A percentile compares a stretch with the other conserved stretches of the same genome.
Evolutionary conservation across 495 filamentous ascomycete species (phyloP).

Genomic region (Penicillium crystallinum): DNA sequence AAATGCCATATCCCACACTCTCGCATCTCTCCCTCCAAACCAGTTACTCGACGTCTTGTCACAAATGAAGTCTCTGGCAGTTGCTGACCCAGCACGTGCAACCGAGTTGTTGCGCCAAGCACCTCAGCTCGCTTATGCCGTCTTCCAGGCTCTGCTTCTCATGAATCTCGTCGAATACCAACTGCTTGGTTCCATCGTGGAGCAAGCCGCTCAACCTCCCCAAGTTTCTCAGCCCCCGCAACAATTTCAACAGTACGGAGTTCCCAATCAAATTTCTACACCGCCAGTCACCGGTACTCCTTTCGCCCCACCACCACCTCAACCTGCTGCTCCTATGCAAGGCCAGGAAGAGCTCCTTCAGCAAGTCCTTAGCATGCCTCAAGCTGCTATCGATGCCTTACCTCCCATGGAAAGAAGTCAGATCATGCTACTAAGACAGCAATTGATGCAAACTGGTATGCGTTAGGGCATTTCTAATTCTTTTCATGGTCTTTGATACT

Average conservation of each 20-base stretch:
- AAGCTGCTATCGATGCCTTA: constrained; percentile 68
- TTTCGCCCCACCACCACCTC: constrained; percentile 44
- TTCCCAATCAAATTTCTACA: constrained; percentile 46
- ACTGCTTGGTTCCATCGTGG: constrained; percentile 52
- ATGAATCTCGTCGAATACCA: constrained; percentile 83
- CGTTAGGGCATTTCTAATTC: constrained; percentile 16
- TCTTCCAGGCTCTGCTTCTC: constrained; percentile 90
- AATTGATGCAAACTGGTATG: constrained; percentile 46
- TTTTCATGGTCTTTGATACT: not conserved
- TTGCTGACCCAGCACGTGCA: constrained; percentile 73
- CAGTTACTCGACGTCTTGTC: constrained; percentile 91
- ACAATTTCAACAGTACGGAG: constrained; percentile 31
- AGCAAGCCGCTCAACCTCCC: constrained; percentile 43
- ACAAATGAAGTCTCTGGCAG: constrained; percentile 88
- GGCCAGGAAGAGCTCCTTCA: constrained; percentile 64
- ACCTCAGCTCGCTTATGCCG: constrained; percentile 89
- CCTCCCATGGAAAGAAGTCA: constrained; percentile 68
- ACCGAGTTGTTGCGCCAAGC: constrained; percentile 84
- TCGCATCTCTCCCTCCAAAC: constrained; percentile 75
- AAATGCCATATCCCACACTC: constrained; percentile 85
- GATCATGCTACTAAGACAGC: constrained; percentile 63
- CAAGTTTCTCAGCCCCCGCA: constrained; percentile 28
- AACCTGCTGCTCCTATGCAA: constrained; percentile 41
- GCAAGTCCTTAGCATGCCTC: constrained; percentile 69
- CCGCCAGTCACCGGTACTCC: constrained; percentile 55